Evolutionary conservation across 768 basidiomycete species (phyloP), one percentile per base, ranked within the genome.

Genomic region (Suillus americanus): DNA sequence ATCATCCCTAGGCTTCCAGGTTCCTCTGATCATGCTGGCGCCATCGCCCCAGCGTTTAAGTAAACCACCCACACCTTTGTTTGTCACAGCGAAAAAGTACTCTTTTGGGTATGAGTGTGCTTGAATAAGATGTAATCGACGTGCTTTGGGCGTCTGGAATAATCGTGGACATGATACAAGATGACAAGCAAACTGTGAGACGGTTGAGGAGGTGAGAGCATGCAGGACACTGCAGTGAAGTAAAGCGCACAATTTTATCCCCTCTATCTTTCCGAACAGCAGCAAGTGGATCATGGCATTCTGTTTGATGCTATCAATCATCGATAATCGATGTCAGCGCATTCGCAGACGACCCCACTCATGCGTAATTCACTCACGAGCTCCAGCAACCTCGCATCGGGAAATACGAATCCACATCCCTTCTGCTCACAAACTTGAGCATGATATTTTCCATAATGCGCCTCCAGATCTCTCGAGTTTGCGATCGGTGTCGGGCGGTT

Each of bases 21-120:
- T 79, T 13, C 85, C 85, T 45, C 93, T 82, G 61, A 94, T 80
- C 78, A 95, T 81, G 68, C 90, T 93, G 5, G 86, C 93, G 7
- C 92, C 93, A 64, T 91, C 90, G 12, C 93, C 93, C 91, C 92
- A 94, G 70, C 80, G 85, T 73, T 86, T 85, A 62, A 94, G 74
- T 20, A 95, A 78, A 4, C 89, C 91, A 14, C 92, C 93, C 14
- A 95, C 86, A 25, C 95, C 95, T 73, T 92, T 94, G 77, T 95
- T 95, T 18, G 92, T 95, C 23, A 97, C 89, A 23, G 91, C 86
- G 73, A 96, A 97, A 77, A 94, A 96, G 75, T 90, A 97, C 71
- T 95, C 86, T 72, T 92, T 92, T 5, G 94, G 94, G 72, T 90
- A 97, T 60, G 83, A 86, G 70, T 97, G 95, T 16, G 81, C 85